Evolutionary conservation across 805 yeast species (phyloP).

Genomic region (Metschnikowia lunata): DNA sequence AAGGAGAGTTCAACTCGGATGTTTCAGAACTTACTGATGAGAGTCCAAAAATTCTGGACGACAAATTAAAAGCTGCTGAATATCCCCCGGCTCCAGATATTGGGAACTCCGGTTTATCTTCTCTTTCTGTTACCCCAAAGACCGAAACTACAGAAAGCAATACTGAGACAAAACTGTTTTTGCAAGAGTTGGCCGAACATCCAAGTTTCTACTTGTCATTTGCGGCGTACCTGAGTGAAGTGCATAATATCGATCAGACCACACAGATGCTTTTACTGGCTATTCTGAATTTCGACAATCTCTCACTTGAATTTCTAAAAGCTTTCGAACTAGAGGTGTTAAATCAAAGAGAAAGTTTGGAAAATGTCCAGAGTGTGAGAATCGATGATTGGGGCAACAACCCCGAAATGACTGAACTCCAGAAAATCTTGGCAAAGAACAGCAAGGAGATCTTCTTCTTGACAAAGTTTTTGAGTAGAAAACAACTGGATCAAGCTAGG

Average conservation of each 20-base stretch:
- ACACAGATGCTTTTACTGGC: neutral
- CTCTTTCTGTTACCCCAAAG: too few species aligned
- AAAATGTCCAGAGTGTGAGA: neutral
- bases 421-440: neutral
- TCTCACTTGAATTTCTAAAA: neutral
- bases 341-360: neutral
- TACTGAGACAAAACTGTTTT: neutral
- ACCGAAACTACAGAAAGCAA: too few species aligned
- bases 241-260: neutral
- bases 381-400: neutral
- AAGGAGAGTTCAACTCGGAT: too few species aligned
- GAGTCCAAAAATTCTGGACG: too few species aligned
- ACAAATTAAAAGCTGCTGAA: too few species aligned
- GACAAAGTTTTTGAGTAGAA: neutral
- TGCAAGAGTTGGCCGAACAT: neutral
- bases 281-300: neutral
- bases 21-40: too few species aligned
- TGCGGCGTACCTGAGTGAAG: neutral
- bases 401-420: neutral
- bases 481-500: neutral
- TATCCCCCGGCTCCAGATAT: too few species aligned
- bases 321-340: neutral
- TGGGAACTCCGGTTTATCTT: too few species aligned
- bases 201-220: neutral
- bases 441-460: neutral